Conservation (phyloP, 495 filamentous ascomycete species). For the Talaromyces liani region DNA sequence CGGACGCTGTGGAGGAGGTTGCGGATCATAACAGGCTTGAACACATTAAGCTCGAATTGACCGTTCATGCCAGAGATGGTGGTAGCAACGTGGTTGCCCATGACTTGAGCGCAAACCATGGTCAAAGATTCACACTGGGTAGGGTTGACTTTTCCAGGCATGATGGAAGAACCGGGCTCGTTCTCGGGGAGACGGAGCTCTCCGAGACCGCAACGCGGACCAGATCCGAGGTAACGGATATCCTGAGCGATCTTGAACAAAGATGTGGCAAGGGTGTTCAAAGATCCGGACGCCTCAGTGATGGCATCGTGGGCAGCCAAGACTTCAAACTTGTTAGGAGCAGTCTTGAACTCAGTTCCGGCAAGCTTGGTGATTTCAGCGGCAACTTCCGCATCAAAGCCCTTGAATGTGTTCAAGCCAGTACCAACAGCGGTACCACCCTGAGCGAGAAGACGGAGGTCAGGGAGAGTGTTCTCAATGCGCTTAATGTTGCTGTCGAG, state of each 20-base stretch:
- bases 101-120: slow-evolving; percentile 96
- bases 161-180: slow-evolving; percentile 94
- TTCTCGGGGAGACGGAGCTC: slow-evolving; percentile 93
- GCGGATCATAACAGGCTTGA: slow-evolving; percentile 93
- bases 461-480: slow-evolving; percentile 72
- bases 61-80: slow-evolving; percentile 95
- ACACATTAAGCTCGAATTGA: slow-evolving; percentile 98
- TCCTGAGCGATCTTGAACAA: slow-evolving; percentile 99
- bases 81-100: slow-evolving; percentile 89
- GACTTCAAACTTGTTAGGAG: slow-evolving; percentile 98
- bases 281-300: slow-evolving; percentile 83
- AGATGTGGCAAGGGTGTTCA: slow-evolving; percentile 88
- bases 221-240: slow-evolving; percentile 92
- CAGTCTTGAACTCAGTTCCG: slow-evolving; percentile 86
- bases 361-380: slow-evolving; percentile 86
- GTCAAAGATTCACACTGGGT: slow-evolving; percentile 97
- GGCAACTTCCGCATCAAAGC: slow-evolving; percentile 89
- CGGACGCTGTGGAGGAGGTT: slow-evolving; percentile 89
- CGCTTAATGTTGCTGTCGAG: slow-evolving; percentile 85
- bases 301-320: slow-evolving; percentile 96
- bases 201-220: slow-evolving; percentile 89
- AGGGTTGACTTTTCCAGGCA: slow-evolving; percentile 99
- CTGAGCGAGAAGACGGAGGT: slow-evolving; percentile 82
- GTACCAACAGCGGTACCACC: slow-evolving; percentile 97
- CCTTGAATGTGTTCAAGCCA: slow-evolving; percentile 93